Percentiles rank a stretch among this genome's conserved stretches.
Conservation (phyloP, 495 filamentous ascomycete genomes). For the Aspergillus saccharolyticus region DNA sequence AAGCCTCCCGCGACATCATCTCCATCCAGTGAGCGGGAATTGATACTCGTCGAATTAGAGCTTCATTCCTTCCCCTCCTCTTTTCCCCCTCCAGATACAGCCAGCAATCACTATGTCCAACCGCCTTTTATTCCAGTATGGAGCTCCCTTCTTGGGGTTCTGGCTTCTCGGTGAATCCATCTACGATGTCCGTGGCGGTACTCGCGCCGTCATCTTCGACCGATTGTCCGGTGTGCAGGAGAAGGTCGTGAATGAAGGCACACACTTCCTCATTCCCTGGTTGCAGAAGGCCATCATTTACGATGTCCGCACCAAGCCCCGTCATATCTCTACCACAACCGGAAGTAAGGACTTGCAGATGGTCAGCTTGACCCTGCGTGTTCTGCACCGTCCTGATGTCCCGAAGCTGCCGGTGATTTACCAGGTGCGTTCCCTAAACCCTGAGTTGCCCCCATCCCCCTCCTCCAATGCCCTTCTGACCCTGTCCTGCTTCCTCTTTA, state of each 20-base stretch:
- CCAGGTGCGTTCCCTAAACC: slow-evolving; percentile 61
- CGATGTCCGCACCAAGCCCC: slow-evolving; percentile 95
- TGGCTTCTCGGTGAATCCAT: slow-evolving; percentile 67
- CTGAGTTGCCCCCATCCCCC: too few relatives aligned
- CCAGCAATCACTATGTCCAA: slow-evolving; percentile 49
- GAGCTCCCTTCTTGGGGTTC: slow-evolving; percentile 46
- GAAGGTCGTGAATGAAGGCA: slow-evolving; percentile 88
- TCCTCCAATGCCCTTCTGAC: not conserved
- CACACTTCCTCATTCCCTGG: slow-evolving; percentile 95
- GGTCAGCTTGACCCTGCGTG: slow-evolving; percentile 96
- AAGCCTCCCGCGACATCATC: slow-evolving; percentile 33
- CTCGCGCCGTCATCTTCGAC: slow-evolving; percentile 97
- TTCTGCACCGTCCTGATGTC: slow-evolving; percentile 93
- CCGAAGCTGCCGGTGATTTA: slow-evolving; percentile 93
- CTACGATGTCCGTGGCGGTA: slow-evolving; percentile 95
- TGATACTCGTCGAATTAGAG: not conserved
- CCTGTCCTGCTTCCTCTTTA: slow-evolving; percentile 10
- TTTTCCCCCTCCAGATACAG: slow-evolving; percentile 11
- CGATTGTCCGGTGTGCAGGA: slow-evolving; percentile 88
- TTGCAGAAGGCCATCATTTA: slow-evolving; percentile 91
- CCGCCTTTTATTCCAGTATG: slow-evolving; percentile 21
- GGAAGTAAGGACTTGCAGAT: slow-evolving; percentile 99
- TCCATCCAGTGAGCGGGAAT: not conserved
- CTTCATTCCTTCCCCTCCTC: slow-evolving; percentile 4
- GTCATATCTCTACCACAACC: slow-evolving; percentile 96